Evolutionary conservation across 345 rosid species (phyloP).

Genomic region (Gossypioides kirkii): DNA sequence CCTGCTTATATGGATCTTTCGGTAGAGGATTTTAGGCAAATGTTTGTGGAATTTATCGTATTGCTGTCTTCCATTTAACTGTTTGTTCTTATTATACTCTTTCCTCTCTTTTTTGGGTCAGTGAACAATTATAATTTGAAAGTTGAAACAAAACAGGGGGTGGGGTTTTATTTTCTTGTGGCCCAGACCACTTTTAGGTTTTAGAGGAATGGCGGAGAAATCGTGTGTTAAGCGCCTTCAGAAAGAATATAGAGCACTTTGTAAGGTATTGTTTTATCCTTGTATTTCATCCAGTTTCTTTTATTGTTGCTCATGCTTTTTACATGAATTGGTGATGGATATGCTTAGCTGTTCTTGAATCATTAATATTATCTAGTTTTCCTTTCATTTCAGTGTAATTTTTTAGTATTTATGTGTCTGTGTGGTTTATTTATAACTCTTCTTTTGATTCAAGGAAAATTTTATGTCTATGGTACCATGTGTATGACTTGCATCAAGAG

Average conservation of each 20-base stretch:
- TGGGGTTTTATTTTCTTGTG: background rate
- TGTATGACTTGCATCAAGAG: background rate
- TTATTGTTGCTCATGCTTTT: background rate
- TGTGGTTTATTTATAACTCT: background rate
- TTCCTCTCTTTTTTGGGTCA: background rate
- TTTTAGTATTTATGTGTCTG: background rate
- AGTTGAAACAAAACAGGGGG: conserved; percentile 10
- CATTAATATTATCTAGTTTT: background rate
- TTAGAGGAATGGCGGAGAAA: conserved; percentile 70
- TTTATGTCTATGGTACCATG: background rate
- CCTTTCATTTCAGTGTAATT: background rate
- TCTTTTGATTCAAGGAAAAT: background rate
- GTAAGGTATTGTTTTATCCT: conserved; percentile 52
- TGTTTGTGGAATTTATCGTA: background rate
- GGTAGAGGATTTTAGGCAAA: background rate
- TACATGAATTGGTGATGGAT: background rate
- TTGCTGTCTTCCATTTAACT: background rate
- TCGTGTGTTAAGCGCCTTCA: conserved; percentile 90
- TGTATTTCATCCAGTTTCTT: background rate
- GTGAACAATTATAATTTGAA: conserved; percentile 10
- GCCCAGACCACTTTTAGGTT: conserved; percentile 6
- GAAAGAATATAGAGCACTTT: conserved; percentile 93
- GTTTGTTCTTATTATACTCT: background rate
- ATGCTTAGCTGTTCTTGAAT: background rate
- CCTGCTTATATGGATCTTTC: background rate